phyloP scores from a whole-genome alignment of 2,329 filamentous ascomycete genomes.

The Chaetomium globosum region DNA sequence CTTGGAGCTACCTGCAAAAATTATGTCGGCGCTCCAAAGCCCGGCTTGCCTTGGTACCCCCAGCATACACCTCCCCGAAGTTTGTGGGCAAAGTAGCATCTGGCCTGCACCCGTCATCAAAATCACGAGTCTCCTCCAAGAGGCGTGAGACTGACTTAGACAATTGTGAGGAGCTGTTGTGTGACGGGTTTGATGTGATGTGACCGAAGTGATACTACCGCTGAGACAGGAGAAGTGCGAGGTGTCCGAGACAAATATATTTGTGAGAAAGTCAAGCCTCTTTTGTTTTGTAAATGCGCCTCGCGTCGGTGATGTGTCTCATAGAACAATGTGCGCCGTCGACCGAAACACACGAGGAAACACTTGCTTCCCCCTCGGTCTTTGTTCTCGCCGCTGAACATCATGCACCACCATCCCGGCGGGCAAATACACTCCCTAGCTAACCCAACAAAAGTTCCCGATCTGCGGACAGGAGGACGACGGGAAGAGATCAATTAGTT shows the following conservation, averaged over 20 bases:
- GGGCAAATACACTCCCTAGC: background rate
- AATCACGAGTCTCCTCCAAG: too few species aligned
- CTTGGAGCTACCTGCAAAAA: too few species aligned
- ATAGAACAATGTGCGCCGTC: background rate
- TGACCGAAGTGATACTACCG: too few species aligned
- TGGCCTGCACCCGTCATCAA: too few species aligned
- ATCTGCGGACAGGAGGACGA: background rate
- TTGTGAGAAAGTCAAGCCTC: background rate
- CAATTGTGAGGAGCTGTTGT: too few species aligned
- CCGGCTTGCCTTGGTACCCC: too few species aligned
- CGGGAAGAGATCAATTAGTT: background rate
- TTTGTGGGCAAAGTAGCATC: too few species aligned
- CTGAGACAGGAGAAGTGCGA: background rate
- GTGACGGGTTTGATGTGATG: too few species aligned
- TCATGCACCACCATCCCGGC: background rate
- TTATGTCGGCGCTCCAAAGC: too few species aligned
- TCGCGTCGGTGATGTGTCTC: background rate
- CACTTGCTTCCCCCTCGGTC: conserved; percentile 3
- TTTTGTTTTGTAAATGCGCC: background rate
- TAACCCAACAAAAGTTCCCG: background rate
- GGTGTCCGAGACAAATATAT: background rate
- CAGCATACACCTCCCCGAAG: too few species aligned
- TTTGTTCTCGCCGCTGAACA: conserved; percentile 10
- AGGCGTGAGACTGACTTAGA: too few species aligned
- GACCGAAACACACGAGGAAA: conserved; percentile 8